Conservation (phyloP, 2,329 filamentous ascomycete species). For the Trichoderma citrinoviride region DNA sequence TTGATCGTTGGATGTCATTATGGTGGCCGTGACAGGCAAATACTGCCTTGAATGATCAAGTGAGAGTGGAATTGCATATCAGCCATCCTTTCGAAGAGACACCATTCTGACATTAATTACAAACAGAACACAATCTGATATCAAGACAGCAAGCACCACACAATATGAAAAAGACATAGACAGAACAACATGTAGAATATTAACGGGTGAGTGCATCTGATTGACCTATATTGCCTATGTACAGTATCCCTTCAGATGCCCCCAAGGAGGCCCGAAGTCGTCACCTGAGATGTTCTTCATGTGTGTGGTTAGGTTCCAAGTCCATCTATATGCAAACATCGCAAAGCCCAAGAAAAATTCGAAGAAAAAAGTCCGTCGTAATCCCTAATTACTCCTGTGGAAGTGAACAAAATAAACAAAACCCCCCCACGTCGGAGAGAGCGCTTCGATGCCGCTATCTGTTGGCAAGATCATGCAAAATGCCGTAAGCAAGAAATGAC, state of each 20-base stretch:
- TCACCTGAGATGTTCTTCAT: slow-evolving; percentile 22
- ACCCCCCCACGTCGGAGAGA: slow-evolving; percentile 4
- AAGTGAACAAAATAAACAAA: slow-evolving; percentile 28
- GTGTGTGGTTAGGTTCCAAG: slow-evolving; percentile 29
- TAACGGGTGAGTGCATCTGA: slow-evolving; percentile 21
- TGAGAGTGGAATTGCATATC: background rate
- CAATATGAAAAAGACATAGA: background rate
- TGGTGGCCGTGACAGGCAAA: no score
- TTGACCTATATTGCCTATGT: slow-evolving; percentile 23
- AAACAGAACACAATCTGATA: no score
- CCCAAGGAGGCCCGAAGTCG: slow-evolving; percentile 5
- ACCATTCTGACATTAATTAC: no score
- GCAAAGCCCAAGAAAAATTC: slow-evolving; percentile 27
- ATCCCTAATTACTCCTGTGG: slow-evolving; percentile 24
- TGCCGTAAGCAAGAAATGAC: slow-evolving; percentile 23
- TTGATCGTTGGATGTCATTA: no score
- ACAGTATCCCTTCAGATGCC: slow-evolving; percentile 20
- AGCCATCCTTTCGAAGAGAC: background rate
- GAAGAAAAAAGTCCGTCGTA: slow-evolving; percentile 32
- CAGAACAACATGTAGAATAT: background rate
- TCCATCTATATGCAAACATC: slow-evolving; percentile 38
- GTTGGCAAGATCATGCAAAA: slow-evolving; percentile 20
- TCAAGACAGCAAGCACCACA: background rate
- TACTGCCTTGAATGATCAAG: no score
- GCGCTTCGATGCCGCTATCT: slow-evolving; percentile 20